phyloP scores from a whole-genome alignment of 345 rosid species.

The Viola odorata region DNA sequence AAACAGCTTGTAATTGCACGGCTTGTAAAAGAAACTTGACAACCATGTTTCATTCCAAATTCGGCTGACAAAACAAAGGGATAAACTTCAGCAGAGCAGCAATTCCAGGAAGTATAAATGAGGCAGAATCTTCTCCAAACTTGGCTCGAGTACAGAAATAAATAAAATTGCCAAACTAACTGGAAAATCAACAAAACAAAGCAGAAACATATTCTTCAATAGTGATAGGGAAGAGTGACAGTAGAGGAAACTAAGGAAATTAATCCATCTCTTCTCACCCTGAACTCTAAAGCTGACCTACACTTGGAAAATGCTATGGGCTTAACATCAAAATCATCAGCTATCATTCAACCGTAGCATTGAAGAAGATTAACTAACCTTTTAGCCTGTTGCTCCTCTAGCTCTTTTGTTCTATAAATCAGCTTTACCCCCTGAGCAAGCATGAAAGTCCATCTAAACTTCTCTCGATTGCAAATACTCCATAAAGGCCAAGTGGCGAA shows the following conservation, averaged over 20 bases:
- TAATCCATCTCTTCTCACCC: not conserved
- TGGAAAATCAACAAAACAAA: no score
- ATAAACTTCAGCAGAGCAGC: not conserved
- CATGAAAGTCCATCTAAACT: constrained; percentile 7
- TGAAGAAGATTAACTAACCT: constrained; percentile 12
- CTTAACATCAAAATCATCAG: constrained; percentile 15
- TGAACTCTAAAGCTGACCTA: not conserved
- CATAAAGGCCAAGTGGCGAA: constrained; percentile 9
- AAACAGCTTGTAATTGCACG: not conserved
- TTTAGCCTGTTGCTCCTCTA: constrained; percentile 32
- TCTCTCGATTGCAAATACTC: not conserved
- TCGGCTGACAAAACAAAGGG: not conserved
- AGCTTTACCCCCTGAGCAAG: constrained; percentile 29
- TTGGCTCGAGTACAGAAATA: no score
- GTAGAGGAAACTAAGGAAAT: not conserved
- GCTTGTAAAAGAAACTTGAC: not conserved
- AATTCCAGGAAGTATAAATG: not conserved
- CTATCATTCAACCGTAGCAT: constrained; percentile 3
- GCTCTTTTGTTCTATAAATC: constrained; percentile 25
- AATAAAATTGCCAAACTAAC: no score
- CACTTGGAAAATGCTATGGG: not conserved
- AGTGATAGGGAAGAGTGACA: not conserved
- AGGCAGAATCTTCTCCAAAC: no score
- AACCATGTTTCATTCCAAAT: not conserved
- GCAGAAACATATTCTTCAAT: not conserved